Evolutionary conservation across 192 early-diverging fungal genomes (phyloP), one percentile per base, ranked within the genome.

Genomic region (Rhizophagus prolifer): DNA sequence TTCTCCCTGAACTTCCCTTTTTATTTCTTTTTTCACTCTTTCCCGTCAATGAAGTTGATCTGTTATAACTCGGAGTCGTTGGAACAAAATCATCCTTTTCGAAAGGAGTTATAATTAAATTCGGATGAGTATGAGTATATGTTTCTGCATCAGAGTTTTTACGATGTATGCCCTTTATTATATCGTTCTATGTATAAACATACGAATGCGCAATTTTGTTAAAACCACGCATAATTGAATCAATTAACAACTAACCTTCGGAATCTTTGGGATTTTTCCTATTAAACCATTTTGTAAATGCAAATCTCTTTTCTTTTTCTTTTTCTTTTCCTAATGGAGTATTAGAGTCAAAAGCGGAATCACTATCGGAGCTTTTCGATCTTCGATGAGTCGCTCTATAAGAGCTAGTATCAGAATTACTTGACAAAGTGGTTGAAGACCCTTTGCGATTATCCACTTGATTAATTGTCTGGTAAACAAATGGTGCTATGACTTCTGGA

Each of bases 291-390:
- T 31, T 64, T 25, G 28, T 5, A 36, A 76, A 54, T 25, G 9
- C 41, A 1, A 9, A 58, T 58, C 54, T 76, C 75, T 67, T 68
- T 76, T 76, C 50, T 38, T 66, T 68, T 76, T 76, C 50, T 38
- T 66, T 65, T 23, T 64, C 65, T 31, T 46, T 38, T n/a, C 21
- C 36, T 38, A 38, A 23, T 7, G 3, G 13, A 69, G 44, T 69
- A 69, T n/a, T 38, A 30, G 64, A 66, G 30, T 66, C 64, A 13
- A 66, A 9, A 36, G 30, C 23, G 21, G 67, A 69, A 54, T 76
- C 75, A 41, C 75, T 76, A 58, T 76, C 75, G 16, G 75, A 75
- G 47, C 74, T 76, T 26, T 58, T 67, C 14, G 75, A 59, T 58
- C 75, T 46, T 67, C 64, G 9, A 67, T 76, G 75, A 38, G 23